Evolutionary conservation across 495 filamentous ascomycete genomes (phyloP), one percentile per base, ranked within the genome.

Genomic region (Xylaria telfairii): DNA sequence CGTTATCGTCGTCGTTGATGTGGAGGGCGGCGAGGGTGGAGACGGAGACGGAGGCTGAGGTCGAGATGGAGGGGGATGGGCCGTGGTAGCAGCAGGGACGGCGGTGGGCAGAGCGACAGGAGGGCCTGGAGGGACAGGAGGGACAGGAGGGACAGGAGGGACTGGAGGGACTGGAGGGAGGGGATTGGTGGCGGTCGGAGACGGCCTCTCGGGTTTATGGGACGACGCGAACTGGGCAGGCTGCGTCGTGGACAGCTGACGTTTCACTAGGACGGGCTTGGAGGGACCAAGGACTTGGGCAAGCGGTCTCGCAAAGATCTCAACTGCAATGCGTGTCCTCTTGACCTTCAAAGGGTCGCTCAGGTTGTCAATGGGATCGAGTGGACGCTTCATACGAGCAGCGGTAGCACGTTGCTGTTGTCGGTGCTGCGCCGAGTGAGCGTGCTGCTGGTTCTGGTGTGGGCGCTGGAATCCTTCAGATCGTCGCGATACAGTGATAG

Each of bases 281-380:
- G 80, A 73, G 78, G 78, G 77, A 67, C 72, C 70, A 74, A 51
- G 59, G 32, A 59, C 57, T 34, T 75, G 73, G 37, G 75, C 68
- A 53, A 75, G 56, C 44, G 69, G 62, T 41, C 76, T 71, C 26
- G 80, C 65, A 0, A 79, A 78, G 34, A 84, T 82, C 68, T 83
- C 82, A 39, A 84, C 79, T 13, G 81, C 74, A 65, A 84, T 81
- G 26, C 73, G 71, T 44, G 73, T 69, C 71, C 72, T 78, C 67
- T 78, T 78, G 59, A 56, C 57, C 65, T 71, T 69, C 34, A 73
- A 30, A 65, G 71, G 59, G 49, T 73, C 75, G 72, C 34, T 42
- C 63, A 72, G 76, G 30, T 79, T 79, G n/a, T 72, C 73, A 24
- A 77, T 75, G 47, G 76, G 70, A 34, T 77, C 74, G 44, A 81